These are phyloP conservation scores for Microcos paniculata DNA, from an alignment of 345 rosid species.

Conservation along the genomic window DNA sequence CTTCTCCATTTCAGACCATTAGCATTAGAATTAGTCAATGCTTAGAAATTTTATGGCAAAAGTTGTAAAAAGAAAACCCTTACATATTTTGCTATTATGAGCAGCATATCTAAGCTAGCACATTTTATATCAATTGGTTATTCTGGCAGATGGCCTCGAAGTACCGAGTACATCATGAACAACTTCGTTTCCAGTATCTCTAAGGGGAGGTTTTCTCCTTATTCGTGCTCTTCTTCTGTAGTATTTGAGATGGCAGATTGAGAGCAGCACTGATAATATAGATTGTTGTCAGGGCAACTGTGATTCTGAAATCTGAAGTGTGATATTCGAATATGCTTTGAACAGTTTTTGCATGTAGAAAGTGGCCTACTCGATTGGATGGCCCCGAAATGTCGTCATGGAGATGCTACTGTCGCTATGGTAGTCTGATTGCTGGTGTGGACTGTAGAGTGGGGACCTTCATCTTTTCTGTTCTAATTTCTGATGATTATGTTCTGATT, in stretches of 20 bases:
- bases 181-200: neutral
- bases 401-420: neutral
- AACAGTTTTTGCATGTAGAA: neutral
- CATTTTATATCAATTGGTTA: neutral
- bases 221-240: neutral
- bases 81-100: neutral
- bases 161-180: too few species aligned
- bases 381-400: neutral
- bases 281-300: neutral
- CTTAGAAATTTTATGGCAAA: slow-evolving; percentile 15
- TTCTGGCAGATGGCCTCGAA: too few species aligned
- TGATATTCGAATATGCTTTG: neutral
- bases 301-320: neutral
- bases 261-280: neutral
- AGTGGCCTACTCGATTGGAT: neutral
- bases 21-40: slow-evolving; percentile 25
- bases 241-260: neutral
- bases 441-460: neutral
- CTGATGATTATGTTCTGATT: neutral
- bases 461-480: neutral
- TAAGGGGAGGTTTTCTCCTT: neutral
- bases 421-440: neutral
- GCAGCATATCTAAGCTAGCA: slow-evolving; percentile 4
- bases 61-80: slow-evolving; percentile 24
- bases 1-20: neutral